Percentiles rank a stretch among this genome's conserved stretches.
Conservation (phyloP, 2,329 filamentous ascomycete species). For the Cyphellophora europaea region DNA sequence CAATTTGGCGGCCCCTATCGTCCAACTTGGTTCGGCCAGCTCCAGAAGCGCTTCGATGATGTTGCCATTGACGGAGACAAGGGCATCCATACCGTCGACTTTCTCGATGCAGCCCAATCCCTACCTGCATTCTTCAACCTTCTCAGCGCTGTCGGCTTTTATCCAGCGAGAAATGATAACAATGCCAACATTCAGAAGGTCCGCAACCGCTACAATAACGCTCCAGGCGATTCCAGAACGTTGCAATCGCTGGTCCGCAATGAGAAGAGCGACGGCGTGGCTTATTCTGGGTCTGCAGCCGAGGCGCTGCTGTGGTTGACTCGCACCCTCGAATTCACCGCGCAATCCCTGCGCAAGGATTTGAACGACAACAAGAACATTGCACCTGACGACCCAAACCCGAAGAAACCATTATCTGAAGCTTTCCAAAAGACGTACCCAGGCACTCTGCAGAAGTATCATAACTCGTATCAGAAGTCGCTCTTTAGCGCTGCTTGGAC, state of each 20-base stretch:
- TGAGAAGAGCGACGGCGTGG: not conserved
- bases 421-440: constrained; percentile 6
- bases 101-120: not conserved
- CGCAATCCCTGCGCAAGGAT: not conserved
- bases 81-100: not conserved
- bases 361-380: not conserved
- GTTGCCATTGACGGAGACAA: constrained; percentile 3
- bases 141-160: not conserved
- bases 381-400: not conserved
- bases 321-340: not conserved
- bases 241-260: not conserved
- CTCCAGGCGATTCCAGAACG: not conserved
- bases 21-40: constrained; percentile 3
- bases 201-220: not conserved
- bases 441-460: constrained; percentile 4
- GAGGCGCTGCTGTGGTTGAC: not conserved
- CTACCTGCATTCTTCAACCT: not conserved
- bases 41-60: constrained; percentile 3
- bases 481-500: constrained; percentile 7
- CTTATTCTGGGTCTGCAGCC: not conserved
- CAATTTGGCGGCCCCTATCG: not conserved
- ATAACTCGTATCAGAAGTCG: constrained; percentile 5
- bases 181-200: not conserved
- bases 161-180: not conserved
- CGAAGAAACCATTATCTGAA: not conserved